Base-by-base conservation (phyloP, 345 rosid genomes). In the Salix purpurea region DNA sequence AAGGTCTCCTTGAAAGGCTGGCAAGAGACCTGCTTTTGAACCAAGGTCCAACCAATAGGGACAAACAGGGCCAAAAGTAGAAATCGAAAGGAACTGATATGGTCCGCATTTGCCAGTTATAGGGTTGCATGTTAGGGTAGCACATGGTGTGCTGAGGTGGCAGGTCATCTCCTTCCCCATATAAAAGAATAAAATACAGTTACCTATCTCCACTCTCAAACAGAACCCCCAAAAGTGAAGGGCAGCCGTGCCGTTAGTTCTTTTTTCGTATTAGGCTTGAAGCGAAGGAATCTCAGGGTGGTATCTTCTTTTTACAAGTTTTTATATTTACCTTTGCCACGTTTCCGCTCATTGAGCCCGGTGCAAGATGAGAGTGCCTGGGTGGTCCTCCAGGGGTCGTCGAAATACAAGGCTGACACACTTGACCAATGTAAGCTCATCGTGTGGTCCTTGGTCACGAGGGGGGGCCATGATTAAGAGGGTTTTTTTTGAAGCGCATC, bases 1-100 rank as follows among this genome's bases (percentile, higher is more conserved):
- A 26, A 70, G 60, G 67, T 64, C 60, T 21, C 70, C 24, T 26
- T n/a, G 37, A 28, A 39, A 76, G 16, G 28, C 65, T 56, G 77
- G 62, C 78, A 74, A 37, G 42, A 34, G 64, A 40, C 37, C 64
- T n/a, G 30, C 77, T 83, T 81, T 81, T 34, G 77, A 77, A 71
- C 82, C 64, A 65, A 4, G 68, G 80, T 80, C 82, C 83, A 79
- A 37, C 76, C 67, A 81, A 62, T 50, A 10, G 54, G 62, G 77
- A 74, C 73, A 34, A 24, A 21, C 30, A 8, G 7, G 19, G 14
- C 42, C 7, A 23, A 77, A 71, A 48, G 61, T 16, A 15, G 52
- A 62, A 56, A 66, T 19, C 24, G 30, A 60, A 67, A 66, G 60
- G n/a, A 11, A 67, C 39, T 46, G 65, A 16, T 8, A 50, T 9